These are phyloP conservation scores for Linnemannia exigua DNA, from an alignment of 192 early-diverging fungal species.

Conservation along the genomic window DNA sequence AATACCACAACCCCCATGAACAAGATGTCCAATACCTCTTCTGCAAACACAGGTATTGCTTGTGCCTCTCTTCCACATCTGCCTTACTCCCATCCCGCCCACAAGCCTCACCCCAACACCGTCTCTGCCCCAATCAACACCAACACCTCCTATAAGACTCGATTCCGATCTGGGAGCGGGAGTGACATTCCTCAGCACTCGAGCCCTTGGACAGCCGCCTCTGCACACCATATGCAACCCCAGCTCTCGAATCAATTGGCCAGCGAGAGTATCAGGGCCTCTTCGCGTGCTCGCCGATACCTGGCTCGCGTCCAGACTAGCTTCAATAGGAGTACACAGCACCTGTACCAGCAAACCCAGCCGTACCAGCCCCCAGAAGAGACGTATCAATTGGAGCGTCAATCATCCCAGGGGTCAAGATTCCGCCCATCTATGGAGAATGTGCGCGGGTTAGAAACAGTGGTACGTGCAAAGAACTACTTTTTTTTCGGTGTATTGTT, in stretches of 20 bases:
- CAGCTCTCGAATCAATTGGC: background rate
- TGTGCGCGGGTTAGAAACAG: background rate
- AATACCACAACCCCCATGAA: background rate
- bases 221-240: background rate
- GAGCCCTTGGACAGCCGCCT: background rate
- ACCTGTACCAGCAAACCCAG: background rate
- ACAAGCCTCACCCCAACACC: background rate
- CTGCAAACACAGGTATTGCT: background rate
- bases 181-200: background rate
- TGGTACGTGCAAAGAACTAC: background rate
- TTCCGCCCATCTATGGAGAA: background rate
- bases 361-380: background rate
- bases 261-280: background rate
- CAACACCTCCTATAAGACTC: background rate
- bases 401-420: slow-evolving; percentile 2
- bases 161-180: background rate
- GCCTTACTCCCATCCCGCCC: background rate
- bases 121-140: background rate
- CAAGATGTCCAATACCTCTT: background rate
- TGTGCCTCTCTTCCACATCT: background rate
- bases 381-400: background rate
- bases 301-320: background rate
- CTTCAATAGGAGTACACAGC: background rate
- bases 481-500: background rate
- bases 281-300: background rate